These are phyloP conservation scores for Leccinum aurantiacum DNA, from an alignment of 768 basidiomycete genomes.

Conservation along the genomic window DNA sequence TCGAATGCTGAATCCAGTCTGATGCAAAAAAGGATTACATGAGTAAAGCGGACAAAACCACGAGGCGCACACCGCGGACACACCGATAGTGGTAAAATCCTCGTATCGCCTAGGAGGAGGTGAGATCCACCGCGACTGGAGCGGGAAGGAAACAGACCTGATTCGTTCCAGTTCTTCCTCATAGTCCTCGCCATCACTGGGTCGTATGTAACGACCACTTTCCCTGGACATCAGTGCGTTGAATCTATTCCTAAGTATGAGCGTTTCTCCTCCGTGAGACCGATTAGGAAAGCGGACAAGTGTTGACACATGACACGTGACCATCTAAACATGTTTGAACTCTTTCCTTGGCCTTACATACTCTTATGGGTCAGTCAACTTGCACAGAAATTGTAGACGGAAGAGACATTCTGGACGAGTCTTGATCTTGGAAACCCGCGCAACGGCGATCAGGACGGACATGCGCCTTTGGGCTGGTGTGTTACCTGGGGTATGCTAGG, in stretches of 20 bases:
- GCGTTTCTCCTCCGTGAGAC: background rate
- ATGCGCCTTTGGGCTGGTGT: conserved; percentile 17
- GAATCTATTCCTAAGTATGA: background rate
- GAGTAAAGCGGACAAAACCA: conserved; percentile 14
- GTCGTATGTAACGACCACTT: conserved; percentile 26
- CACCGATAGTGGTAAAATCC: conserved; percentile 94
- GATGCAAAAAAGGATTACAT: conserved; percentile 7
- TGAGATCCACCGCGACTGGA: conserved; percentile 14
- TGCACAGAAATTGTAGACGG: background rate
- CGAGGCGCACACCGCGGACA: conserved; percentile 23
- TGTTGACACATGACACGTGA: conserved; percentile 27
- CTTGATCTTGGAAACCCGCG: background rate
- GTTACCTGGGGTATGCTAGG: conserved; percentile 5
- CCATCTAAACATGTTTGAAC: background rate
- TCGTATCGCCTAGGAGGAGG: conserved; percentile 71
- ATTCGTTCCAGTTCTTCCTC: conserved; percentile 70
- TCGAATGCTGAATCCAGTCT: conserved; percentile 99
- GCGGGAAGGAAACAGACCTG: conserved; percentile 40
- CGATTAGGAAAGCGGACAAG: background rate
- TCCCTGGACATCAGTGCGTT: conserved; percentile 22
- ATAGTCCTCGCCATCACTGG: conserved; percentile 40
- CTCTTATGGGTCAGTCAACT: background rate
- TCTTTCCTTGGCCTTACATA: background rate
- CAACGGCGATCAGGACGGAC: conserved; percentile 30
- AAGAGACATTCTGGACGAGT: background rate